Percentiles rank a stretch among this genome's conserved stretches.
These are phyloP conservation scores for Edaphochlamys debaryana DNA, from an alignment of 139 green algal species.

Conservation along the genomic window DNA sequence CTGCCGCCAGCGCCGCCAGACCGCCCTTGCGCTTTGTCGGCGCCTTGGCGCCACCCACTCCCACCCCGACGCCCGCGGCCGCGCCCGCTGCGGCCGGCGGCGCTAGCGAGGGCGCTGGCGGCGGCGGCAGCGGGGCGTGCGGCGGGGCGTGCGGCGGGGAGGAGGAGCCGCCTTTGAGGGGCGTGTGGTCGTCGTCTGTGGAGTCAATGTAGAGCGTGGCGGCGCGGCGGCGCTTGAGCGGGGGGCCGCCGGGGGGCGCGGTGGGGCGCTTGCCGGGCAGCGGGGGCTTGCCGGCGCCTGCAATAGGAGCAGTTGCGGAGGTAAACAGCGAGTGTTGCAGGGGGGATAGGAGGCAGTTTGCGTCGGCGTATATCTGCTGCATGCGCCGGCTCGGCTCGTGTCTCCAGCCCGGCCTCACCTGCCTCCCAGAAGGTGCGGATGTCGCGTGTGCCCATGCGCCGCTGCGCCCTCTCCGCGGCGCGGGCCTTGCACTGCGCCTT, in stretches of 20 bases:
- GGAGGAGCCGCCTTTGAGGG: background rate
- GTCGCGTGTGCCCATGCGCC: conserved; percentile 48
- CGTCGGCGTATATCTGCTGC: too few relatives aligned
- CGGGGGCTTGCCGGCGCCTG: too few relatives aligned
- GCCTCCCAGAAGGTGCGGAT: conserved; percentile 55
- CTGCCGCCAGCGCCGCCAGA: background rate
- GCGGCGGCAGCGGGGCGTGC: background rate
- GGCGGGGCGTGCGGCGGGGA: background rate
- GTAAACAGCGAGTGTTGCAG: too few relatives aligned
- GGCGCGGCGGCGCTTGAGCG: background rate
- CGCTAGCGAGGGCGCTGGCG: background rate
- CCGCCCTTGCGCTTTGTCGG: background rate
- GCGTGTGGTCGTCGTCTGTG: background rate
- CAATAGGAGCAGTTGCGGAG: too few relatives aligned
- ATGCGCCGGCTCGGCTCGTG: too few relatives aligned
- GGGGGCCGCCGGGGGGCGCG: too few relatives aligned
- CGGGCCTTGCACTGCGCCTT: conserved; percentile 62
- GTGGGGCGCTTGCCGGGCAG: too few relatives aligned
- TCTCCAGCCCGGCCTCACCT: background rate
- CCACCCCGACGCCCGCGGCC: background rate
- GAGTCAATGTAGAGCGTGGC: conserved; percentile 19
- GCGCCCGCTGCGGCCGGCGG: background rate
- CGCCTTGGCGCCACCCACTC: background rate
- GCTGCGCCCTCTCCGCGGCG: conserved; percentile 49
- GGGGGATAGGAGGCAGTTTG: too few relatives aligned